A percentile compares a stretch with the other conserved stretches of the same genome.
Evolutionary conservation across 1,139 yeast species (phyloP).

Genomic region (Oligophagozyma castellii): DNA sequence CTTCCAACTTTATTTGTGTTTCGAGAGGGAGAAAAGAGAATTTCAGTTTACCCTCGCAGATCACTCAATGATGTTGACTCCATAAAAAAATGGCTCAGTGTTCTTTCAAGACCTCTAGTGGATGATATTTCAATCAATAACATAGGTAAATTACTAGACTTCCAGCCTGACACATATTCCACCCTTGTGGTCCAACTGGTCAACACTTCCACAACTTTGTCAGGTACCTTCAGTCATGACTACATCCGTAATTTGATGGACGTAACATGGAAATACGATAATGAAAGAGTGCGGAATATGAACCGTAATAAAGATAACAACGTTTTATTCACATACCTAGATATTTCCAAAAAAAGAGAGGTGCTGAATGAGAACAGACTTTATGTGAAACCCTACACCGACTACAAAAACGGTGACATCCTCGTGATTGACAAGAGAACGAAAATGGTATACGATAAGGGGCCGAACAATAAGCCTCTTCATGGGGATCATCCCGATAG

Average conservation of each 20-base stretch:
- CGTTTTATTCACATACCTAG: conserved; percentile 1
- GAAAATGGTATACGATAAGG: conserved; percentile 22
- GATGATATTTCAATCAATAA: neutral
- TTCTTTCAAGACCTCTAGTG: neutral
- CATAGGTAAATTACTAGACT: neutral
- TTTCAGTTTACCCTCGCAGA: neutral
- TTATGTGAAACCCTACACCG: conserved; percentile 26
- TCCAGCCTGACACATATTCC: neutral
- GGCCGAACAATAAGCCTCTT: no score
- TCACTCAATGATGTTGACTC: neutral
- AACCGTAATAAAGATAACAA: neutral
- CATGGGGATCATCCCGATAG: no score
- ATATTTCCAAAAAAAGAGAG: neutral
- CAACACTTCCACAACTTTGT: neutral
- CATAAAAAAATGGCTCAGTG: neutral
- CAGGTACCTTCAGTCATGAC: neutral
- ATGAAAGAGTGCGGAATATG: neutral
- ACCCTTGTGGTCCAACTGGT: neutral
- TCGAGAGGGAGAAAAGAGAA: conserved; percentile 34
- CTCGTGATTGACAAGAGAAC: conserved; percentile 25
- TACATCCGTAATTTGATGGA: neutral
- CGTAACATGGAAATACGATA: neutral
- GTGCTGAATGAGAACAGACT: conserved; percentile 26
- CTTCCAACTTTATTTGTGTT: conserved; percentile 48
- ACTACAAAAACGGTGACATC: conserved; percentile 32